A percentile compares a stretch with the other conserved stretches of the same genome.
Conservation (phyloP, 164 flowering plant genomes). For the Magnolia kwangsiensis region DNA sequence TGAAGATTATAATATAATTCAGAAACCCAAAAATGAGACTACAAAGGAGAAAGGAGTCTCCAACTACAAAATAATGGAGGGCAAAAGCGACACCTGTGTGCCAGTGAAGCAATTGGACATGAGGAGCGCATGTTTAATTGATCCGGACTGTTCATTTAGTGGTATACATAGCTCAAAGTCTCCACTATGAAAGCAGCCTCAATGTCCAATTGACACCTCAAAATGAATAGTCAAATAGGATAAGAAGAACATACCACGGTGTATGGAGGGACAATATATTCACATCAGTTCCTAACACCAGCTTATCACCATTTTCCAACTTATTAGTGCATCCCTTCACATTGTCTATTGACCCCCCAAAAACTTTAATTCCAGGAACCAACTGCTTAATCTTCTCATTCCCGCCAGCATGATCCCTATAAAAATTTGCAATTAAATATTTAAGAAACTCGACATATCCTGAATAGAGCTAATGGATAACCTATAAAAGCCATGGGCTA, state of each 20-base stretch:
- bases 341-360: slow-evolving; percentile 84
- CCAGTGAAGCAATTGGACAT: too few relatives aligned
- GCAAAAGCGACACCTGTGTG: too few relatives aligned
- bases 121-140: too few relatives aligned
- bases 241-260: slow-evolving; percentile 57
- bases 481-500: neutral
- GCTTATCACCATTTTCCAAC: slow-evolving; percentile 74
- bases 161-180: too few relatives aligned
- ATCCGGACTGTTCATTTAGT: too few relatives aligned
- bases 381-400: slow-evolving; percentile 76
- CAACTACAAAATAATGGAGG: too few relatives aligned
- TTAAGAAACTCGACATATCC: neutral
- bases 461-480: neutral
- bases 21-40: too few relatives aligned
- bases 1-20: too few relatives aligned
- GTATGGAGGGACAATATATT: slow-evolving; percentile 76
- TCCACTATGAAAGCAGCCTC: too few relatives aligned
- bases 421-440: neutral
- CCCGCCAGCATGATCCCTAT: slow-evolving; percentile 99
- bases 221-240: too few relatives aligned
- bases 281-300: slow-evolving; percentile 53
- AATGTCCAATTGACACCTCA: too few relatives aligned
- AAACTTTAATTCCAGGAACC: slow-evolving; percentile 75
- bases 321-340: slow-evolving; percentile 78
- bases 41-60: too few relatives aligned